Evolutionary conservation across 768 basidiomycete species (phyloP).

Genomic region (Agaricus subrufescens): DNA sequence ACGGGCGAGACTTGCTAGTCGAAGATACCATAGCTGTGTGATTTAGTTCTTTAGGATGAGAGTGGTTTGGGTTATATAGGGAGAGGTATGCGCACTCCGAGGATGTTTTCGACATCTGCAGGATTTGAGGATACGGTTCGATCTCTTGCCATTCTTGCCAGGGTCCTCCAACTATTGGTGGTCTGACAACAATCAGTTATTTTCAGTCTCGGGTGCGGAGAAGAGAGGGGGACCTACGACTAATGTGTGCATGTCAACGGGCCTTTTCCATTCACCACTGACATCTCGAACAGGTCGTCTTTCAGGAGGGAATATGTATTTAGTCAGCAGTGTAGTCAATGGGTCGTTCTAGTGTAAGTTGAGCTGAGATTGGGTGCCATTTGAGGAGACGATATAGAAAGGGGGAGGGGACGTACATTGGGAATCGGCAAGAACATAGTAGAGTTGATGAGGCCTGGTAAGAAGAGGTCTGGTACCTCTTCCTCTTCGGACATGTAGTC

Average conservation of each 20-base stretch:
- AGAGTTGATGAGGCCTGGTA: conserved; percentile 65
- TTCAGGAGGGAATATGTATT: conserved; percentile 78
- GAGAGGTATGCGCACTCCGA: conserved; percentile 48
- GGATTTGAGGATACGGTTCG: conserved; percentile 67
- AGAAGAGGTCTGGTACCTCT: conserved; percentile 52
- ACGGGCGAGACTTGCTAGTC: conserved; percentile 72
- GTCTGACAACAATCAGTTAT: conserved; percentile 43
- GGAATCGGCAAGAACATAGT: conserved; percentile 88
- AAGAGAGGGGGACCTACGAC: conserved; percentile 52
- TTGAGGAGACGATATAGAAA: conserved; percentile 48
- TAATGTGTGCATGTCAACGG: conserved; percentile 67
- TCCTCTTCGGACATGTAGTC: conserved; percentile 35
- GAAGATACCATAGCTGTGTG: conserved; percentile 75
- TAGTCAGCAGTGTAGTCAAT: conserved; percentile 72
- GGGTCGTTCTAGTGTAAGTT: conserved; percentile 74
- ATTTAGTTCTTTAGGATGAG: too few species aligned
- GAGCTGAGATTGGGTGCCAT: conserved; percentile 51
- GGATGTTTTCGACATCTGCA: conserved; percentile 56
- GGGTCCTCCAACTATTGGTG: conserved; percentile 83
- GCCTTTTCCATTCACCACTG: conserved; percentile 65
- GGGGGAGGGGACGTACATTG: conserved; percentile 65
- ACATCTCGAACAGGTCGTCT: conserved; percentile 69
- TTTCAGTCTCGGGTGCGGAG: neutral
- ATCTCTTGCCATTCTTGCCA: conserved; percentile 83
- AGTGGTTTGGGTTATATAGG: neutral